Evolutionary conservation across 176 grass and related monocot genomes (phyloP), one percentile per base, ranked within the genome.

Genomic region (Pharus latifolius): DNA sequence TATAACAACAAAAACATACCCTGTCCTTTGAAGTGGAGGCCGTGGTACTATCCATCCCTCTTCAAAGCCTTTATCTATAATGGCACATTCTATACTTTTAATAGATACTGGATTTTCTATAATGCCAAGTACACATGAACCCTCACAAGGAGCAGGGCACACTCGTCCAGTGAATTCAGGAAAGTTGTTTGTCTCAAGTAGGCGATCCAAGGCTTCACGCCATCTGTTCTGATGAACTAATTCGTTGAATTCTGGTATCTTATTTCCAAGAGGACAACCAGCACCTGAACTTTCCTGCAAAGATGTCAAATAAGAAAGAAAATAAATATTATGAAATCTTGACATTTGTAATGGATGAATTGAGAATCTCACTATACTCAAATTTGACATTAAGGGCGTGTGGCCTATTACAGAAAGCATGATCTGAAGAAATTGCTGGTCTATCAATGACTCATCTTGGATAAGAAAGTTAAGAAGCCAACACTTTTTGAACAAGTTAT

Each of bases 251-350:
- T 91, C 88, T 28, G 88, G 88, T 6, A 91, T 86, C 69, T 85
- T 91, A 47, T 90, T 90, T 78, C 87, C 87, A 65, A 90, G 87
- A 51, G 87, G 87, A 48, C 87, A 90, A 1, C 87, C 87, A 56
- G 91, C 82, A 56, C 84, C 84, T 64, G 82, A 80, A 69, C 74
- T 84, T 75, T 88, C 91, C 91, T 96, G 78, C 44, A 73, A 29
- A 56, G 50, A 3, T 37, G n/a, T 69, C 24, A 58, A 40, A 16
- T 19, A 75, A 53, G 35, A 44, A 22, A 80, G 6, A 57, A 44
- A 35, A 56, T 65, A 7, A 17, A 26, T 26, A 77, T 13, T 4
- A 24, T 7, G 23, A 48, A 67, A 28, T 0, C 0, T 47, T 26
- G 7, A 45, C 20, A 17, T 26, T 0, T 26, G 7, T 26, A 9